phyloP scores from a whole-genome alignment of 2,329 filamentous ascomycete species.

The Verticillium albo-atrum region DNA sequence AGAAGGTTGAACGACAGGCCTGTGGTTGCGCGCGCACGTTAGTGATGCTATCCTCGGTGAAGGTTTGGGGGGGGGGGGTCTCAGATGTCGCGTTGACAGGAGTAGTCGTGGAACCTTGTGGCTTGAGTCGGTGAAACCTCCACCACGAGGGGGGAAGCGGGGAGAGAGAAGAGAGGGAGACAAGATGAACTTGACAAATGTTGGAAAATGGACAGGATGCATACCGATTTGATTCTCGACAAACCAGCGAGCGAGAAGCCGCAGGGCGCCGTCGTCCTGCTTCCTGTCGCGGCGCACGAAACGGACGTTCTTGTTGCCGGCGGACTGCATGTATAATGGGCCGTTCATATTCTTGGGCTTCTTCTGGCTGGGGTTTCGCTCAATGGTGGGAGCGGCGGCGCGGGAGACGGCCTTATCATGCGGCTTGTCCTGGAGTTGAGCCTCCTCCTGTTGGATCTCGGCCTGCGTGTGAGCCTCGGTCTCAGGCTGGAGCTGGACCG shows the following conservation, averaged over 20 bases:
- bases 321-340: slow-evolving; percentile 53
- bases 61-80: not conserved
- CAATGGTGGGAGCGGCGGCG: slow-evolving; percentile 1
- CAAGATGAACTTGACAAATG: not conserved
- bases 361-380: slow-evolving; percentile 11
- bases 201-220: slow-evolving; percentile 16
- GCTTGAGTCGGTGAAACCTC: not conserved
- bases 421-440: slow-evolving; percentile 5
- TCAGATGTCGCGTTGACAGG: not conserved
- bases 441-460: too few relatives aligned
- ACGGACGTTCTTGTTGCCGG: slow-evolving; percentile 42
- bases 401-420: not conserved
- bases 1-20: slow-evolving; percentile 84
- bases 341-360: slow-evolving; percentile 41
- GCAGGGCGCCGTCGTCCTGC: slow-evolving; percentile 58
- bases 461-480: not conserved
- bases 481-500: not conserved
- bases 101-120: not conserved
- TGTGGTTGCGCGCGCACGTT: slow-evolving; percentile 16
- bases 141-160: not conserved
- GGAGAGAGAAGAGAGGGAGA: not conserved
- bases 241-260: slow-evolving; percentile 62
- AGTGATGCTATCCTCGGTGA: slow-evolving; percentile 10
- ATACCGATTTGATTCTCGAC: slow-evolving; percentile 77
- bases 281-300: slow-evolving; percentile 54